Percentiles rank a stretch among this genome's conserved stretches.
Evolutionary conservation across 2,329 filamentous ascomycete species (phyloP).

Genomic region (Stromatinia cepivora): DNA sequence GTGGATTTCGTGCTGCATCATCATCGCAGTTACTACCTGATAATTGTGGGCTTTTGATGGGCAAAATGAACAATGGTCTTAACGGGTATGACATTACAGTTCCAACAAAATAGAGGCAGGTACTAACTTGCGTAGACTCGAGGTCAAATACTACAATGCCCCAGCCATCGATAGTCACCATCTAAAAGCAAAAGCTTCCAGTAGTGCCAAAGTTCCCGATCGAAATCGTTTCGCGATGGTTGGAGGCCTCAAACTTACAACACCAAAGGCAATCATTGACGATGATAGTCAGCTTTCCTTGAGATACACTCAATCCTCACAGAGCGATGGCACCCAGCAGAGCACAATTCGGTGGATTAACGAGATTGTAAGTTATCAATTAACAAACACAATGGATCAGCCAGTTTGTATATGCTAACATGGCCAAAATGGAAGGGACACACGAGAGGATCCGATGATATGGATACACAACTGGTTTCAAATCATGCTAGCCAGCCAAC

Average conservation of each 20-base stretch:
- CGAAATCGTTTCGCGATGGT: neutral
- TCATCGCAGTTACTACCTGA: constrained; percentile 24
- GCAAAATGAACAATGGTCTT: neutral
- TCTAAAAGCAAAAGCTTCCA: neutral
- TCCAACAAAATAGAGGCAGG: neutral
- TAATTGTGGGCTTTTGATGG: constrained; percentile 15
- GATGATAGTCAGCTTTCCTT: neutral
- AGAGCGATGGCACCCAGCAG: neutral
- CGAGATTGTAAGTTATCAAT: constrained; percentile 3
- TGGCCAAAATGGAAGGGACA: neutral
- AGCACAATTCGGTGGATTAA: constrained; percentile 21
- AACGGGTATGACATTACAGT: constrained; percentile 1
- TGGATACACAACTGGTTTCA: constrained; percentile 6
- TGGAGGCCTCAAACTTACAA: neutral
- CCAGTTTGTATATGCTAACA: neutral
- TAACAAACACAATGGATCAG: neutral
- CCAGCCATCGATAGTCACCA: neutral
- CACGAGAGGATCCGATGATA: neutral
- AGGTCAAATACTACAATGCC: neutral
- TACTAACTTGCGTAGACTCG: constrained; percentile 8
- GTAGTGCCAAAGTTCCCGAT: neutral
- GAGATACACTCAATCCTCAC: neutral
- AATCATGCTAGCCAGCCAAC: neutral
- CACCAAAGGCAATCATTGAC: neutral
- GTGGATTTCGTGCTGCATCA: constrained; percentile 29